Conservation (phyloP, 2,329 filamentous ascomycete genomes). For the Arthrocladium fulminans region DNA sequence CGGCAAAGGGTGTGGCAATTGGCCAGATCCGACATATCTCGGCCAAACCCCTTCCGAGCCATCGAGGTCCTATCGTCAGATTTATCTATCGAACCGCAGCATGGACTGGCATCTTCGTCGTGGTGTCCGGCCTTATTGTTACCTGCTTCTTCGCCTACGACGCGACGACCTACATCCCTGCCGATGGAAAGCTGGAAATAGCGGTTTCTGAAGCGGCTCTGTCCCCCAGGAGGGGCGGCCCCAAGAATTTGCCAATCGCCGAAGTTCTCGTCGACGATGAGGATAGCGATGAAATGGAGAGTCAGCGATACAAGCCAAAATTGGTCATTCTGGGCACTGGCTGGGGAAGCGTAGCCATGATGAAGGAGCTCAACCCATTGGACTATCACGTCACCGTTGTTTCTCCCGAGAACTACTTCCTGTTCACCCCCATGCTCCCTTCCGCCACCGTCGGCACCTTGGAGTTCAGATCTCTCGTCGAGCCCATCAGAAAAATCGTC, state of each 20-base stretch:
- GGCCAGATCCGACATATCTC: conserved; percentile 20
- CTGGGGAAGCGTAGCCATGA: conserved; percentile 84
- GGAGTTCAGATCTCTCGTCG: conserved; percentile 80
- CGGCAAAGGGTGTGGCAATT: no score
- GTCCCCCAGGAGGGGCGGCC: conserved; percentile 70
- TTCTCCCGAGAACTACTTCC: conserved; percentile 89
- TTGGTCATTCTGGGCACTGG: conserved; percentile 88
- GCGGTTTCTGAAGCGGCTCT: conserved; percentile 77
- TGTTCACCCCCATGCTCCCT: conserved; percentile 96
- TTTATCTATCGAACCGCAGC: conserved; percentile 63
- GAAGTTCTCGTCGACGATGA: conserved; percentile 84
- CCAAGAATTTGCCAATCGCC: conserved; percentile 89
- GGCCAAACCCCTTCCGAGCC: conserved; percentile 28
- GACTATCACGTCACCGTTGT: conserved; percentile 96
- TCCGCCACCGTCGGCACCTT: conserved; percentile 94
- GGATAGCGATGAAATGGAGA: conserved; percentile 60
- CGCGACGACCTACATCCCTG: conserved; percentile 76
- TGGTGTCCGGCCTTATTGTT: conserved; percentile 60
- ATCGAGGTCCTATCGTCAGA: conserved; percentile 32
- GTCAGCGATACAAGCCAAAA: conserved; percentile 77
- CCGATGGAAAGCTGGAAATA: conserved; percentile 58
- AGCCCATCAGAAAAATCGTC: conserved; percentile 82
- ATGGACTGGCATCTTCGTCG: conserved; percentile 64
- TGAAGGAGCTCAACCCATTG: conserved; percentile 82
- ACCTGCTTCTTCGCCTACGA: conserved; percentile 90